Evolutionary conservation across 2,329 filamentous ascomycete species (phyloP).

Genomic region (Cercospora citrullina): DNA sequence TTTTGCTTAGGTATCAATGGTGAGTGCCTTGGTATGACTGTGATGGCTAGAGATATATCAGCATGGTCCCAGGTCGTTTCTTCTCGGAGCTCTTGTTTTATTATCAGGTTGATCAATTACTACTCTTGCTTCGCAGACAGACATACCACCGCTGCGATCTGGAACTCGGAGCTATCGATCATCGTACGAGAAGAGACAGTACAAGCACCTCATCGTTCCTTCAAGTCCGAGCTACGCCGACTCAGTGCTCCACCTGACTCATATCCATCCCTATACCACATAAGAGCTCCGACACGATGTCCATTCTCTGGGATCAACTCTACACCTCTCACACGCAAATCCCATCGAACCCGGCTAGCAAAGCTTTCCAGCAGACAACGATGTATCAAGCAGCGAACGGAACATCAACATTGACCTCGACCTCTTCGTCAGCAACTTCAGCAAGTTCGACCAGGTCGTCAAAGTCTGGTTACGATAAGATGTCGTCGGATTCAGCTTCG

Average conservation of each 20-base stretch:
- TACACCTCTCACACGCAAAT: slow-evolving; percentile 12
- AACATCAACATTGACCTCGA: background rate
- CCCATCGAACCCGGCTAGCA: background rate
- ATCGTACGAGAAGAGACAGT: background rate
- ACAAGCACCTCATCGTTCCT: background rate
- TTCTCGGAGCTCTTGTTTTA: background rate
- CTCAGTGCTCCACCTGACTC: background rate
- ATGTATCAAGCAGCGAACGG: slow-evolving; percentile 20
- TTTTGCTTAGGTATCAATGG: slow-evolving; percentile 5
- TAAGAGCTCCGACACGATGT: background rate
- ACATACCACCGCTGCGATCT: background rate
- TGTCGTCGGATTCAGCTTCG: slow-evolving; percentile 4
- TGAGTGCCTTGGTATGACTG: slow-evolving; percentile 3
- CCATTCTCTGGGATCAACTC: slow-evolving; percentile 20
- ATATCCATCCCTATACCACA: background rate
- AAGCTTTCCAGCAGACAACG: slow-evolving; percentile 12
- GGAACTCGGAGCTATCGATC: background rate
- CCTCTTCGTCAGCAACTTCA: background rate
- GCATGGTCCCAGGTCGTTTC: background rate
- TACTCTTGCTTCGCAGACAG: background rate
- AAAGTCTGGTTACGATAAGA: background rate
- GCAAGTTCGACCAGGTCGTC: background rate
- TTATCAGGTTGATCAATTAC: background rate
- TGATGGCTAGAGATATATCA: slow-evolving; percentile 8
- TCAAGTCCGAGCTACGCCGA: background rate